Percentiles rank a stretch among this genome's conserved stretches.
Evolutionary conservation across 306 rosid species (phyloP).

Genomic region (Oxytropis ochrocephala): DNA sequence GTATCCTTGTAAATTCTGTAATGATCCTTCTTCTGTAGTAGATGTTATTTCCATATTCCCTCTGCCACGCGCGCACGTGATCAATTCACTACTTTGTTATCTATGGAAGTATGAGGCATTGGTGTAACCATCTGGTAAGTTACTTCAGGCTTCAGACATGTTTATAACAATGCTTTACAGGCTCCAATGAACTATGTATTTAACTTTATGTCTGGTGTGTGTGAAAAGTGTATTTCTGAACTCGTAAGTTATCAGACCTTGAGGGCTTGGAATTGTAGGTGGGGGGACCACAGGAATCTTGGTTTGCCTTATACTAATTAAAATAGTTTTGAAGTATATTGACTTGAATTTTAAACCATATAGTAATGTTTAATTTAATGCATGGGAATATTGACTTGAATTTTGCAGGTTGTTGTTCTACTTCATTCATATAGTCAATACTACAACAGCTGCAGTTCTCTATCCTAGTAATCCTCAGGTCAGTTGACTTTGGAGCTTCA

Average conservation of each 20-base stretch:
- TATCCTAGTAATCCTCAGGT: constrained; percentile 91
- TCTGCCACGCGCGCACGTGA: too few species aligned
- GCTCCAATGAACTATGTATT: too few species aligned
- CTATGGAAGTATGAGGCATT: too few species aligned
- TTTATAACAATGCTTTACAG: too few species aligned
- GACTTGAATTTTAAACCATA: not conserved
- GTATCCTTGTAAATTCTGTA: too few species aligned
- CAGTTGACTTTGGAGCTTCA: constrained; percentile 4
- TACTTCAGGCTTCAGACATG: too few species aligned
- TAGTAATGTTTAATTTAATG: constrained; percentile 9
- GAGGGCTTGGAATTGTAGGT: not conserved
- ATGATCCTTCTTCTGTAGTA: too few species aligned
- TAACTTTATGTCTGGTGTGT: too few species aligned
- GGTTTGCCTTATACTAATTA: not conserved
- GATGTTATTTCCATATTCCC: too few species aligned
- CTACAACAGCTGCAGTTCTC: constrained; percentile 48
- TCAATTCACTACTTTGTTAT: too few species aligned
- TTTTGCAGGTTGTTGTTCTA: constrained; percentile 56
- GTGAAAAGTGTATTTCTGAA: constrained; percentile 49
- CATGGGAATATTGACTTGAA: constrained; percentile 16
- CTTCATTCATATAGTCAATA: constrained; percentile 63
- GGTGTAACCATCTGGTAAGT: too few species aligned
- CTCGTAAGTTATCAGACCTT: constrained; percentile 46
- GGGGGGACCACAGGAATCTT: not conserved
- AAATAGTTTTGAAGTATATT: not conserved